A percentile compares a stretch with the other conserved stretches of the same genome.
Evolutionary conservation across 306 rosid species (phyloP).

Genomic region (Echinosophora koreensis): DNA sequence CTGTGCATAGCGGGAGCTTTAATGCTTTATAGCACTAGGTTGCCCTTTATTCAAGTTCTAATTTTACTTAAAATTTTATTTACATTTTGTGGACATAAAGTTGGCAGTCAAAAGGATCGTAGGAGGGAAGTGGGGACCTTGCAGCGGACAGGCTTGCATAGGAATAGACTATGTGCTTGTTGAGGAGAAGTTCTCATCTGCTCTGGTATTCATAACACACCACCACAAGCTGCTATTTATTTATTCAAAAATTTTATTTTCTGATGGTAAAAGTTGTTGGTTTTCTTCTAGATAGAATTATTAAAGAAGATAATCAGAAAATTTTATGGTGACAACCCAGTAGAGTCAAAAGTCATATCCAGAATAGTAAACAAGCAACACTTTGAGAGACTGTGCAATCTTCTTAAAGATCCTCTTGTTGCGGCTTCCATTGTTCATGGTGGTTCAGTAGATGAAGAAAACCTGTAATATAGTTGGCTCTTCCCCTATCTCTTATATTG

Average conservation of each 20-base stretch:
- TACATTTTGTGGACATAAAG: slow-evolving; percentile 49
- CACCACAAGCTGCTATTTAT: background rate
- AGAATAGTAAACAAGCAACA: slow-evolving; percentile 70
- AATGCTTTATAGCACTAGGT: too few relatives aligned
- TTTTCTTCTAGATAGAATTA: slow-evolving; percentile 62
- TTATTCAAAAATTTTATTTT: background rate
- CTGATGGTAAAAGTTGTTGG: slow-evolving; percentile 22
- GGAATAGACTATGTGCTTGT: slow-evolving; percentile 83
- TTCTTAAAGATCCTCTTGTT: slow-evolving; percentile 75
- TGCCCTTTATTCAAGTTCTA: slow-evolving; percentile 16
- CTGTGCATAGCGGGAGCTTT: too few relatives aligned
- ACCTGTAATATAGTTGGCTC: slow-evolving; percentile 57
- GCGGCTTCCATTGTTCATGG: slow-evolving; percentile 80
- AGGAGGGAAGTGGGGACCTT: slow-evolving; percentile 92
- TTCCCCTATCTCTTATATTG: background rate
- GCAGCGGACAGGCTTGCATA: slow-evolving; percentile 90
- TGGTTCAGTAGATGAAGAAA: slow-evolving; percentile 72
- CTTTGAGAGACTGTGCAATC: slow-evolving; percentile 67
- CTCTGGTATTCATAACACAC: slow-evolving; percentile 60
- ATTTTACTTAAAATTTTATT: slow-evolving; percentile 15
- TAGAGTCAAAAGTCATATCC: slow-evolving; percentile 61
- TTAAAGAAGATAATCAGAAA: slow-evolving; percentile 61
- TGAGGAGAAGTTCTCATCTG: slow-evolving; percentile 66
- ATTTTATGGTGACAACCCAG: slow-evolving; percentile 70
- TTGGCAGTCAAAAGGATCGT: slow-evolving; percentile 76